Evolutionary conservation across 257 asterid species (phyloP), one percentile per base, ranked within the genome.

Genomic region (Solanum habrochaites): DNA sequence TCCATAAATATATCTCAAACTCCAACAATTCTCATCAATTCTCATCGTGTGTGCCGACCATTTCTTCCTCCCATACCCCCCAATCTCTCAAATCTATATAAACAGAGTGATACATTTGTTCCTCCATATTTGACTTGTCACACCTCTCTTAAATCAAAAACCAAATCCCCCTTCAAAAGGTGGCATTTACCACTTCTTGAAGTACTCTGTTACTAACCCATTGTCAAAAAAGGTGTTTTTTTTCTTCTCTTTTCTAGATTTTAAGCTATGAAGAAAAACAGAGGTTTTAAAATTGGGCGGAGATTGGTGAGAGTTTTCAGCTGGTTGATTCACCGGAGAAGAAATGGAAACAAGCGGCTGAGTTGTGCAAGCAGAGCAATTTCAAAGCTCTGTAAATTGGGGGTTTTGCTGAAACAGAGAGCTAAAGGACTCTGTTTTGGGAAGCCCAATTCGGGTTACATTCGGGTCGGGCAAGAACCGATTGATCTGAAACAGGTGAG

Each of bases 251-350:
- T 39, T 11, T n/a, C 58, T n/a, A 47, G 5, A 75, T 20, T 77
- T 43, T 45, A 45, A 78, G 84, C 8, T 16, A 90, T 93, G 97
- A 89, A 74, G 75, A 93, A 72, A 87, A 39, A 25, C 56, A 89
- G 91, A 88, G 96, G 95, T 10, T 90, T 92, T 82, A 89, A 83
- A 86, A 87, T 94, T 4, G 91, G 95, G 2, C 88, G 86, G 80
- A 92, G 72, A 82, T 84, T 88, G 13, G 91, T 90, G 72, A 92
- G 86, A 85, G 86, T 89, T 69, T 90, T 92, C 90, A 88, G 85
- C 15, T 84, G 93, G 82, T 89, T 90, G 74, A 12, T 90, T 88
- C 80, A 32, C 72, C 88, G 92, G 64, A 91, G 90, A n/a, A 16
- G 85, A 6, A 83, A 88, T 20, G 67, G 71, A 18, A 77, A 64